Conservation (phyloP, 768 basidiomycete genomes). For the Podaxis sp. region DNA sequence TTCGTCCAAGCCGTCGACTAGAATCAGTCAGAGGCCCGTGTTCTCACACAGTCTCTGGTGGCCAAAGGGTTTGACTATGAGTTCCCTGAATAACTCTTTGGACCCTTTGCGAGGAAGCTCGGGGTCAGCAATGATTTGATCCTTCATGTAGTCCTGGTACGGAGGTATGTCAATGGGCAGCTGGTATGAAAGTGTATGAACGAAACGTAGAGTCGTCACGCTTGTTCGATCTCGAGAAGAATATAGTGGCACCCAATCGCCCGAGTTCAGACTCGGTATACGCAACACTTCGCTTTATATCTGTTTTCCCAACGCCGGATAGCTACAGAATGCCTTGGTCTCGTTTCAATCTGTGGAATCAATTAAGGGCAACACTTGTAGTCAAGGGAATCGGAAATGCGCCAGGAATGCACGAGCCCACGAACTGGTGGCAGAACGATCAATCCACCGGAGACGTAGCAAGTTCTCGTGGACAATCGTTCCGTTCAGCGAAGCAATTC, state of each 20-base stretch:
- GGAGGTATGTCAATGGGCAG: neutral
- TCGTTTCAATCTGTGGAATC: neutral
- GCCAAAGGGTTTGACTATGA: neutral
- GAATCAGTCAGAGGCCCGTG: neutral
- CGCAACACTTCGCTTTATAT: neutral
- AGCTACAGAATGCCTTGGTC: neutral
- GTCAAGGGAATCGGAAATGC: neutral
- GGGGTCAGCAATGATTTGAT: neutral
- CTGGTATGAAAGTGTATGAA: neutral
- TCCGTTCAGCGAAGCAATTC: too few species aligned
- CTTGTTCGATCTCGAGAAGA: neutral
- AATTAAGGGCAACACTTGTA: neutral
- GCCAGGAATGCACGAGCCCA: too few species aligned
- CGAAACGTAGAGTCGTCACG: neutral
- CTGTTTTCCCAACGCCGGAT: slow-evolving; percentile 5
- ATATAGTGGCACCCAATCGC: neutral
- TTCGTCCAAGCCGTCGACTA: slow-evolving; percentile 5
- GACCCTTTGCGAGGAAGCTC: neutral
- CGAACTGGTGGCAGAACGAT: too few species aligned
- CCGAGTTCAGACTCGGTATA: neutral
- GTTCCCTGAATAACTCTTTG: neutral
- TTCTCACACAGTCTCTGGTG: neutral
- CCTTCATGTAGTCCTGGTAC: neutral
- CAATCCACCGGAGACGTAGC: neutral
- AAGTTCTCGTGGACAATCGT: neutral